Evolutionary conservation across 2,329 filamentous ascomycete genomes (phyloP), one percentile per base, ranked within the genome.

Genomic region (Hypoxylon sp.): DNA sequence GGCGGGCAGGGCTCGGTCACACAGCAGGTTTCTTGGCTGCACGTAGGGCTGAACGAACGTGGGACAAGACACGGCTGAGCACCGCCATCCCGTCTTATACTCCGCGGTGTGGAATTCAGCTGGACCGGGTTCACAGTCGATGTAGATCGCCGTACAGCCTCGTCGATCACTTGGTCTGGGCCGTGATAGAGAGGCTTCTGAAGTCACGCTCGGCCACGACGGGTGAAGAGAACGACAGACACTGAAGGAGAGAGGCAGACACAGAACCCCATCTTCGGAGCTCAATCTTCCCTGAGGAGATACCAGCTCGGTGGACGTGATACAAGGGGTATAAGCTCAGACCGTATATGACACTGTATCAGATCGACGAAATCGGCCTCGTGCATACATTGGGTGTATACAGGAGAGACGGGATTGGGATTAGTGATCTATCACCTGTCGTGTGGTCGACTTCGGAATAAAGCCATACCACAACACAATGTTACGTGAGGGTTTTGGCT

Each of bases 21-120:
- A 43, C 39, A 11, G 8, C 39, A 43, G 39, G 8, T n/a, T n/a
- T 26, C 41, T 46, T 26, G 41, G 41, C 10, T 20, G n/a, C n/a
- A n/a, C 13, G 8, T 46, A 46, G 41, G 41, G 41, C 41, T 46
- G 20, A 24, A 46, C 20, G 20, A 24, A 46, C 20, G 41, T 46
- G 20, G 20, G 10, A 24, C 41, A 15, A 46, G 17, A 46, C 41
- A 46, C 6, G 13, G 41, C 41, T 19, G 19, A 6, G n/a, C 17
- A 4, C 39, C 5, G 39, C 39, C n/a, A 20, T 43, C n/a, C 37
- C 15, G n/a, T n/a, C n/a, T 37, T 11, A 4, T 37, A 4, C 34
- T 10, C 13, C 4, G 4, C 34, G 34, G 32, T 37, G 8, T 20
- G 10, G 37, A 32, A 13, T 43, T 20, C 39, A 43, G 39, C 39